These are phyloP conservation scores for Aechmea fasciata DNA, from an alignment of 176 grass and related monocot species.

Conservation along the genomic window DNA sequence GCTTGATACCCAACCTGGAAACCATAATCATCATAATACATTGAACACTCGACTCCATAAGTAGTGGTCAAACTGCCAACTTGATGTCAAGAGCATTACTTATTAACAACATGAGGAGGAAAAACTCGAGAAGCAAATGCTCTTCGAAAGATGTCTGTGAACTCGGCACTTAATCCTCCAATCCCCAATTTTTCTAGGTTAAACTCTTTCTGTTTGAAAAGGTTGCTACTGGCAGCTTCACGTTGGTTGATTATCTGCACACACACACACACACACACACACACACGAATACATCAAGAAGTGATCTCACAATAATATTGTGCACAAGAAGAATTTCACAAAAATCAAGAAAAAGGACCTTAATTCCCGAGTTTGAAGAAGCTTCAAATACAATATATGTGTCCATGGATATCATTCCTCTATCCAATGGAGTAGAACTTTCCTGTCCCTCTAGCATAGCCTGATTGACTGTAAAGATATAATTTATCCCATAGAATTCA, in stretches of 20 bases:
- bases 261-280: background rate
- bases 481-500: constrained; percentile 97
- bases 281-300: background rate
- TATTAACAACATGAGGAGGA: constrained; percentile 77
- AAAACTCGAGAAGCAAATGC: constrained; percentile 98
- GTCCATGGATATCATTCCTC: constrained; percentile 71
- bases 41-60: background rate
- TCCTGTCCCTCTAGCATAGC: constrained; percentile 83
- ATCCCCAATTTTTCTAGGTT: constrained; percentile 94
- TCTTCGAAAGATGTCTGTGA: constrained; percentile 94
- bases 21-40: constrained; percentile 16
- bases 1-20: constrained; percentile 80
- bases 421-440: constrained; percentile 54
- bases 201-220: constrained; percentile 98
- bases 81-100: constrained; percentile 24
- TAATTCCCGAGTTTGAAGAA: constrained; percentile 92
- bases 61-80: background rate
- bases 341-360: constrained; percentile 38
- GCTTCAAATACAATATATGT: constrained; percentile 98
- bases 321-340: background rate
- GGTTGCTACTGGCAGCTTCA: constrained; percentile 91
- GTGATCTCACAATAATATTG: background rate
- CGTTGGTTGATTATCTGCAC: constrained; percentile 77
- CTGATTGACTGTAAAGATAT: constrained; percentile 88
- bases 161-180: constrained; percentile 82